Evolutionary conservation across 768 basidiomycete genomes (phyloP), one percentile per base, ranked within the genome.

Genomic region (Pluteus cervinus): DNA sequence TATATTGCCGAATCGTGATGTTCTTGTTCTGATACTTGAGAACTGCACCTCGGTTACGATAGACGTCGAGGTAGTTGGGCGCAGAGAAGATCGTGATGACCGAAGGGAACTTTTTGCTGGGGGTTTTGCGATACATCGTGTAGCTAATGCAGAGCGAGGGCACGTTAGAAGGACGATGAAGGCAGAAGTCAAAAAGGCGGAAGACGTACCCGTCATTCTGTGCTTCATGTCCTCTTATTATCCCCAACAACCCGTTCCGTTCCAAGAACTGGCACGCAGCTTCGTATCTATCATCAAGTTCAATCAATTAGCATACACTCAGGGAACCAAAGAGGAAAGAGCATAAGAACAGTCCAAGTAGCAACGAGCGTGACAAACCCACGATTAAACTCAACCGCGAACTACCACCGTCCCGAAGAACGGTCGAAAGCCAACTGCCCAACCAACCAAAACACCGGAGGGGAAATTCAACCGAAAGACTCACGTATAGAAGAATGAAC

Each of bases 41-140:
- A 12, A 99, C 87, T 2, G 94, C 94, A 0, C 87, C 94, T 42
- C 92, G 88, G 61, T 99, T 99, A 59, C 89, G 84, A 62, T 97
- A 96, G 12, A 88, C 86, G 56, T 97, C 94, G 43, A 96, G 78
- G 57, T 96, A 97, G 56, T 96, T 93, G 8, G 94, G 94, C 1
- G 93, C 94, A 12, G 87, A 90, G 66, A 99, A 99, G 49, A 99
- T 89, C 24, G 93, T 98, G 65, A 98, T 96, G 22, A 98, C 87
- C 0, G 89, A 88, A 1, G 93, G 92, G 62, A 97, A 98, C 42
- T 89, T 91, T 53, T 89, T 93, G 25, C 82, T 86, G 30, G 88
- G 87, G 0, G 94, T 96, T 61, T 93, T 93, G 45, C 88, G 79
- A 60, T 90, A 86, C 92, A 98, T 97, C 36, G 84, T 85, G 53